Percentiles rank a stretch among this genome's conserved stretches.
Conservation (phyloP, 2,329 filamentous ascomycete genomes). For the Fusarium concolor region DNA sequence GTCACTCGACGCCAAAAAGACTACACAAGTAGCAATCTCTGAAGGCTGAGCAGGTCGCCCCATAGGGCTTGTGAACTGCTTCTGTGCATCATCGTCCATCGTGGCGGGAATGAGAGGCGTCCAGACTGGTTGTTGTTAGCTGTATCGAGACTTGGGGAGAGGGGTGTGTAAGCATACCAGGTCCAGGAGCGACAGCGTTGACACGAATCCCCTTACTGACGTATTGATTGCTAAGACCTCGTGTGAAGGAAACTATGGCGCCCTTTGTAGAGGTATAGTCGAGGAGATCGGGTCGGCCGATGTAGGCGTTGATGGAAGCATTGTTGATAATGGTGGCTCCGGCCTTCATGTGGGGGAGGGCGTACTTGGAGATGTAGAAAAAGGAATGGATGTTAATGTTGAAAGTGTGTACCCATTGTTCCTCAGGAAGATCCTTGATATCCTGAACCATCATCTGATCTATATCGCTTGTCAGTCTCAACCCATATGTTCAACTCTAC, state of each 20-base stretch:
- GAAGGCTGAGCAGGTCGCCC: slow-evolving; percentile 82
- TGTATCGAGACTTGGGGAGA: too few relatives aligned
- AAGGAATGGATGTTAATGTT: slow-evolving; percentile 85
- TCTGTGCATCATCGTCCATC: slow-evolving; percentile 76
- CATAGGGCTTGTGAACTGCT: slow-evolving; percentile 80
- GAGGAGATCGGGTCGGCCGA: slow-evolving; percentile 81
- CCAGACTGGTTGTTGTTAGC: slow-evolving; percentile 64
- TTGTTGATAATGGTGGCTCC: slow-evolving; percentile 88
- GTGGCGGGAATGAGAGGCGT: slow-evolving; percentile 80
- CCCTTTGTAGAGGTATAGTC: slow-evolving; percentile 87
- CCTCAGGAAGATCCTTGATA: slow-evolving; percentile 77
- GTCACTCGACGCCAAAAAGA: slow-evolving; percentile 82
- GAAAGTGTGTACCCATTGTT: slow-evolving; percentile 85
- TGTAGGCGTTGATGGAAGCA: slow-evolving; percentile 84
- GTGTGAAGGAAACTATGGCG: slow-evolving; percentile 82
- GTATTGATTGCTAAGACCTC: slow-evolving; percentile 80
- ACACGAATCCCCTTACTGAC: slow-evolving; percentile 78
- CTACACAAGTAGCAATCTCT: slow-evolving; percentile 84
- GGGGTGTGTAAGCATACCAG: slow-evolving; percentile 51
- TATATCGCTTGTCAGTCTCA: slow-evolving; percentile 21
- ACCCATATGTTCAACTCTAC: not conserved
- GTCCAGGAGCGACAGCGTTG: slow-evolving; percentile 81
- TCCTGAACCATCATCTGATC: slow-evolving; percentile 73
- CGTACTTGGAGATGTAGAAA: slow-evolving; percentile 85
- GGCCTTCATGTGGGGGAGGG: slow-evolving; percentile 77